Evolutionary conservation across 257 asterid species (phyloP).

Genomic region (Hygrophila difformis): DNA sequence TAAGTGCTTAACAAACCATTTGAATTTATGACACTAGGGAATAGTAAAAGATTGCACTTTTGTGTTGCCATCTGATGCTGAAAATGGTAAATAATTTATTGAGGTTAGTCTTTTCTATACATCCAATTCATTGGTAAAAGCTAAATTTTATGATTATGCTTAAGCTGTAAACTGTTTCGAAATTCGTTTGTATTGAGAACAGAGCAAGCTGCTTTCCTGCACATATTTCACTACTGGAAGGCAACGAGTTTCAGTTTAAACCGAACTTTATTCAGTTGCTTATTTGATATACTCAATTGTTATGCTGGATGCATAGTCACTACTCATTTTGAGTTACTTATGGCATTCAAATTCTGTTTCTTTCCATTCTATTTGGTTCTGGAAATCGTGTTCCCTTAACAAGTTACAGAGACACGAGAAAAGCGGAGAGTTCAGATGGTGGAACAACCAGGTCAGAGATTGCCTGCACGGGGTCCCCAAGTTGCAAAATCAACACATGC

Average conservation of each 20-base stretch:
- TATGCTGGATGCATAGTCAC: neutral
- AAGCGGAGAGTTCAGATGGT: constrained; percentile 86
- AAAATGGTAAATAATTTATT: constrained; percentile 1
- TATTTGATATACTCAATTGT: neutral
- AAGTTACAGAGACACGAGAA: constrained; percentile 56
- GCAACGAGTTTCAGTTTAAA: too few species aligned
- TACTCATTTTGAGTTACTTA: constrained; percentile 1
- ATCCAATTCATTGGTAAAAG: neutral
- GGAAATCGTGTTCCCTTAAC: constrained; percentile 42
- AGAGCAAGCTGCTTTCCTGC: neutral
- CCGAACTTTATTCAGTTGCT: neutral
- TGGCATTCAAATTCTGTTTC: constrained; percentile 2
- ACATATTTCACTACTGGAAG: neutral
- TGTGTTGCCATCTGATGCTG: constrained; percentile 1
- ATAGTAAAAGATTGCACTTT: too few species aligned
- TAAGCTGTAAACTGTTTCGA: constrained; percentile 11
- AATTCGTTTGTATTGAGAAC: neutral
- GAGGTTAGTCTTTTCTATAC: neutral
- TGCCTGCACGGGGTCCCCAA: constrained; percentile 49
- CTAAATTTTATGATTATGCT: neutral
- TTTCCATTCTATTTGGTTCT: constrained; percentile 11
- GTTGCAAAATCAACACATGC: constrained; percentile 48
- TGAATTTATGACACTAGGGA: too few species aligned
- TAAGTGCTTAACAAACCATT: too few species aligned
- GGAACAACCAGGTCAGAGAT: constrained; percentile 84